phyloP scores from a whole-genome alignment of 2,329 filamentous ascomycete species.

The Dothistroma septosporum region DNA sequence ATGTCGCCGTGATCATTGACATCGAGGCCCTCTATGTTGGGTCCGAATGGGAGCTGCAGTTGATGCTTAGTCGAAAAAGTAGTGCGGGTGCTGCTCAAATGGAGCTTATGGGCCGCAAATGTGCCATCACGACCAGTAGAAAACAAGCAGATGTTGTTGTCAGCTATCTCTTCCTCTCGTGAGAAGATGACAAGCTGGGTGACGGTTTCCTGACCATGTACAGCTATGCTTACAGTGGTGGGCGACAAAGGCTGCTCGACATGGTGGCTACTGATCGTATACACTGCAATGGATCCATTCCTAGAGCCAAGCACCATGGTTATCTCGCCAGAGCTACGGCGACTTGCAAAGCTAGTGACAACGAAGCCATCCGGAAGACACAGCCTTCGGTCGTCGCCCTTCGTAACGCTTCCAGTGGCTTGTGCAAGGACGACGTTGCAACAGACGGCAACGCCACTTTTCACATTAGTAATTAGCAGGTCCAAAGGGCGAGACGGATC shows the following conservation, averaged over 20 bases:
- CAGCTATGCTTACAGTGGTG: constrained; percentile 20
- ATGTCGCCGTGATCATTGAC: constrained; percentile 55
- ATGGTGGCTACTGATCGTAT: not conserved
- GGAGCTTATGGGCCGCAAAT: constrained; percentile 59
- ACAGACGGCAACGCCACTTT: constrained; percentile 30
- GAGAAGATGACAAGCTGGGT: constrained; percentile 55
- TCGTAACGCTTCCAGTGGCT: not conserved
- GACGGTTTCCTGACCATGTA: constrained; percentile 60
- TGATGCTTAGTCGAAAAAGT: constrained; percentile 60
- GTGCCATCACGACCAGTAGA: constrained; percentile 73
- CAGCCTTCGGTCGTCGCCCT: not conserved
- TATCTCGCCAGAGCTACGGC: not conserved
- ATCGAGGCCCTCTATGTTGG: constrained; percentile 70
- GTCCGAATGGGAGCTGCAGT: constrained; percentile 65
- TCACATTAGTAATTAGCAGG: constrained; percentile 40
- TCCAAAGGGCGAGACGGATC: constrained; percentile 18
- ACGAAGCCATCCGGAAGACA: constrained; percentile 43
- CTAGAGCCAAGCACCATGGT: constrained; percentile 51
- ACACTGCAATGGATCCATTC: constrained; percentile 50
- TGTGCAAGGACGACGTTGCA: not conserved
- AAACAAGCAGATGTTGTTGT: constrained; percentile 51
- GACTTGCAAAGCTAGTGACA: constrained; percentile 47
- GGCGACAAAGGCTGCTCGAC: not conserved
- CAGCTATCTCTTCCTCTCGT: not conserved
- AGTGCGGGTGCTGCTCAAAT: constrained; percentile 24